Conservation (phyloP, 164 flowering plant species). For the Liriodendron chinense region DNA sequence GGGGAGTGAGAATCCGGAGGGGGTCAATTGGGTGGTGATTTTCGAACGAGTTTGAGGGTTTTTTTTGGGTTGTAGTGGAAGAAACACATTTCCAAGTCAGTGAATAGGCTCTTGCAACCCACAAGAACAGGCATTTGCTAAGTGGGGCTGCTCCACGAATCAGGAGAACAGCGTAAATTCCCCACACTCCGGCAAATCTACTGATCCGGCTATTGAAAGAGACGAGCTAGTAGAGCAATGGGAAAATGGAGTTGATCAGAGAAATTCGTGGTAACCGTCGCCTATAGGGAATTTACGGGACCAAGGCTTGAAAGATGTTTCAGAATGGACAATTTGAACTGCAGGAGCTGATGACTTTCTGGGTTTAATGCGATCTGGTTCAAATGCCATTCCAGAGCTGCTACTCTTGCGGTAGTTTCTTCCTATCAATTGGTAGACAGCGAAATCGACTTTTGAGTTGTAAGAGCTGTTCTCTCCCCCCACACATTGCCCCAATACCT, state of each 20-base stretch:
- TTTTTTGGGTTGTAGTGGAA: constrained; percentile 27
- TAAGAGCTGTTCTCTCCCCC: constrained; percentile 26
- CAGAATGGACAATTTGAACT: constrained; percentile 44
- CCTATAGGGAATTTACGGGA: constrained; percentile 66
- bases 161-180: constrained; percentile 13
- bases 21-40: constrained; percentile 21
- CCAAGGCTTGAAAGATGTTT: constrained; percentile 70
- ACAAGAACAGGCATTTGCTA: constrained; percentile 49
- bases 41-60: constrained; percentile 30
- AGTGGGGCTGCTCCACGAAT: constrained; percentile 7
- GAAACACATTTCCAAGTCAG: constrained; percentile 47
- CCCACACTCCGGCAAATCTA: constrained; percentile 12
- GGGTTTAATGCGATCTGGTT: constrained; percentile 46
- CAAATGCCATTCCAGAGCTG: constrained; percentile 62
- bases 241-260: constrained; percentile 24
- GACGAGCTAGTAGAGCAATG: constrained; percentile 1
- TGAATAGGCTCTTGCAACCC: constrained; percentile 40
- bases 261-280: constrained; percentile 76
- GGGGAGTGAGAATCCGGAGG: constrained; percentile 35
- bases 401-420: constrained; percentile 27
- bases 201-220: constrained; percentile 4
- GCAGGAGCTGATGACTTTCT: constrained; percentile 37
- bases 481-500: constrained; percentile 56
- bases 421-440: constrained; percentile 14
- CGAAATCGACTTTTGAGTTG: constrained; percentile 9